phyloP scores from a whole-genome alignment of 1,284 basidiomycete genomes.

The Coniophora puteana region DNA sequence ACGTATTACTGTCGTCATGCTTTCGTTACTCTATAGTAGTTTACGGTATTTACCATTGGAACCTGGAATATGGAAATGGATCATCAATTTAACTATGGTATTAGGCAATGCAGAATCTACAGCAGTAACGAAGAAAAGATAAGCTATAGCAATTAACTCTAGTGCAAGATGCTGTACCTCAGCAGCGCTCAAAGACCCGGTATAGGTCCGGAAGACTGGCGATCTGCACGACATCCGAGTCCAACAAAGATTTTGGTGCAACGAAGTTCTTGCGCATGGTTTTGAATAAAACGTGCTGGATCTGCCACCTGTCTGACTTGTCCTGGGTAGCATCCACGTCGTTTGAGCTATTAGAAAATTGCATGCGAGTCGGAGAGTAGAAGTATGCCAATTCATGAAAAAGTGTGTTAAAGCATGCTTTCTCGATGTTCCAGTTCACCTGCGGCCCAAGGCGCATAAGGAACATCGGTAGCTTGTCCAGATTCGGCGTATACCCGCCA shows the following conservation, averaged over 20 bases:
- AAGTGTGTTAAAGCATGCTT: constrained; percentile 82
- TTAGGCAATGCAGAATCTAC: no score
- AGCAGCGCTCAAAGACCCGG: constrained; percentile 89
- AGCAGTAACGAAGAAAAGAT: no score
- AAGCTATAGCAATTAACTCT: no score
- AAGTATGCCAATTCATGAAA: constrained; percentile 90
- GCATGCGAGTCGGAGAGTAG: constrained; percentile 57
- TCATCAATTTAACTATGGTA: no score
- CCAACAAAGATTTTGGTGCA: constrained; percentile 67
- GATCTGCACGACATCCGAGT: constrained; percentile 78
- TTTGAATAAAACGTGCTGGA: constrained; percentile 86
- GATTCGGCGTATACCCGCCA: constrained; percentile 80
- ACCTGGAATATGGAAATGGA: no score
- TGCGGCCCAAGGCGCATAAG: constrained; percentile 84
- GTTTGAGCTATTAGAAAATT: constrained; percentile 14
- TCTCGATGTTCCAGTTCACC: constrained; percentile 85
- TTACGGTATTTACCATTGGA: no score
- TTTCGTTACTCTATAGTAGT: constrained; percentile 5
- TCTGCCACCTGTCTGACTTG: constrained; percentile 74
- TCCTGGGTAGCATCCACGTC: constrained; percentile 35
- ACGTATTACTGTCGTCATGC: no score
- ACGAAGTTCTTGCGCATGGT: constrained; percentile 72
- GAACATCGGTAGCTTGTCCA: constrained; percentile 83
- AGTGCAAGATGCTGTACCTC: constrained; percentile 16
- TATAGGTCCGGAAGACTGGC: constrained; percentile 88